Conservation (phyloP, 768 basidiomycete species). For the Lactarius psammicola region DNA sequence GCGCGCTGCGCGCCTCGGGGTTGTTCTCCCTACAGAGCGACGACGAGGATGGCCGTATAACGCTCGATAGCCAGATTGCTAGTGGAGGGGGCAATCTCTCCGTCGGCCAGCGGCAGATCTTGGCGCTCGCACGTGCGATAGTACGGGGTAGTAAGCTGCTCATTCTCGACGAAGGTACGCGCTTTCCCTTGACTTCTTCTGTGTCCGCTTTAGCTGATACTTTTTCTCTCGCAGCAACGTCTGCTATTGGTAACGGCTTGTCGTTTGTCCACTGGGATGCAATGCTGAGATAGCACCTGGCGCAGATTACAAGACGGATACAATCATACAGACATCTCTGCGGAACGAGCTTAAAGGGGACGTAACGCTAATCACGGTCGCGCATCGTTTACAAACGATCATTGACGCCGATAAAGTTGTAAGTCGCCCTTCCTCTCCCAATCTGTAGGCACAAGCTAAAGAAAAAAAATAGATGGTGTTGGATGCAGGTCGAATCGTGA, state of each 20-base stretch:
- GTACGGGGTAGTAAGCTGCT: constrained; percentile 56
- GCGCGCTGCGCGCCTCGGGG: constrained; percentile 49
- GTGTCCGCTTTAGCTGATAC: not conserved
- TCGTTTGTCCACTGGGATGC: no score
- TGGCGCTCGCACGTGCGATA: constrained; percentile 59
- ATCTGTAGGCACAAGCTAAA: not conserved
- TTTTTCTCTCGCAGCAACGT: constrained; percentile 39
- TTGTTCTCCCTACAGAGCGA: constrained; percentile 43
- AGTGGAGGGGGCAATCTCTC: constrained; percentile 47
- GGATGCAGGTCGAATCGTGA: constrained; percentile 42
- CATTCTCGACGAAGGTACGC: constrained; percentile 54
- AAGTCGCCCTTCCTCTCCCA: constrained; percentile 11
- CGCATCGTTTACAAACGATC: constrained; percentile 58
- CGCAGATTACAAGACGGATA: constrained; percentile 55
- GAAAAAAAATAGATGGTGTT: constrained; percentile 40
- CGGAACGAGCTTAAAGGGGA: constrained; percentile 43
- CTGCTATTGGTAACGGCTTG: constrained; percentile 40
- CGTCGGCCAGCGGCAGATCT: constrained; percentile 59
- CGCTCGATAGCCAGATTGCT: constrained; percentile 46
- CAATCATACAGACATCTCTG: constrained; percentile 55
- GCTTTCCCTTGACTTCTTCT: not conserved
- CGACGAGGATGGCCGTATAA: constrained; percentile 39
- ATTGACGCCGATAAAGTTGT: constrained; percentile 63
- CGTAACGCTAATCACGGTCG: constrained; percentile 56
- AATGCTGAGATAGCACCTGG: no score